Base-by-base conservation (phyloP, 352 stramenopile species). In the Globisporangium carolinianum region DNA sequence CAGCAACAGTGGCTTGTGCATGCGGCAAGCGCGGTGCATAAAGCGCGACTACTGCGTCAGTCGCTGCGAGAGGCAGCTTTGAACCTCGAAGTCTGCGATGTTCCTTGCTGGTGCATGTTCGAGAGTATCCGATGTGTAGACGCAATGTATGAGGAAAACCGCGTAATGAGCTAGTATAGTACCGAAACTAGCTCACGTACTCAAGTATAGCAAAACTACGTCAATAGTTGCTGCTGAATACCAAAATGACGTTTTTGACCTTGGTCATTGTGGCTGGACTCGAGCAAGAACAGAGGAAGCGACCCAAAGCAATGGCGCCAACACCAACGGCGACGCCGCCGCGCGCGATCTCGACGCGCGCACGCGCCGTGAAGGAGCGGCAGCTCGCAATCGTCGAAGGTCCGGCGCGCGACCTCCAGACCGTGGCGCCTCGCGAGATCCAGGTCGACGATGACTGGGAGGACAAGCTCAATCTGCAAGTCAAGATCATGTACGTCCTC, bases 361-460 rank as follows among this genome's bases (percentile, higher is more conserved):
- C 72, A 49, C 79, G 76, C 53, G 62, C 69, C 36, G 80, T 90
- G 47, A 85, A 87, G 49, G 81, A 91, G 58, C 78, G 78, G n/a
- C 78, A 89, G 61, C 67, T 91, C 11, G 78, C 76, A 46, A 67
- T 91, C 24, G 64, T 91, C 5, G 73, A 89, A 35, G 69, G 74
- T 5, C 58, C 69, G 0, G 51, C 62, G 2, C 56, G 53, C 8
- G 74, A 85, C 1, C 24, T 90, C 35, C 74, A 87, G 57, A 58
- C 53, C 10, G 45, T 86, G 0, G 69, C 56, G 8, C 68, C 71
- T 39, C 68, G 75, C 8, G 80, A 91, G 61, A 72, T 91, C 47
- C 80, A 89, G 53, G 63, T 89, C 47, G 81, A 91, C 51, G 81
- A 91, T 50, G 78, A 91, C 56, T 91, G 81, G 81, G 79, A 86